Evolutionary conservation across 768 basidiomycete species (phyloP).

Genomic region (Rhizopogon sp.): DNA sequence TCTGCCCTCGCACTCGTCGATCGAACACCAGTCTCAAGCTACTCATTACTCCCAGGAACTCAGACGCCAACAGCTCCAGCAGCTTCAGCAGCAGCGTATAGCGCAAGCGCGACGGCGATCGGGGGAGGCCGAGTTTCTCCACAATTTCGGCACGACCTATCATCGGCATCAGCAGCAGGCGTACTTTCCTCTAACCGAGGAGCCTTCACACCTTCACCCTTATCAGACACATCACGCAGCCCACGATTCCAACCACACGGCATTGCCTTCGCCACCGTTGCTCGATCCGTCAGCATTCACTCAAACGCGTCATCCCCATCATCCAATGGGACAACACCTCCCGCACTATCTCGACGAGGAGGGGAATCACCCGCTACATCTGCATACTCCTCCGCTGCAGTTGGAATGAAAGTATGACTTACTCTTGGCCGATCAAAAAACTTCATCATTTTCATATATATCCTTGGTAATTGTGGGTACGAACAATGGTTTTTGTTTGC

Average conservation of each 20-base stretch:
- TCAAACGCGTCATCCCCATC: slow-evolving; percentile 28
- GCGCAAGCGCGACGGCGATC: slow-evolving; percentile 28
- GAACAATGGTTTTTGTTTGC: slow-evolving; percentile 18
- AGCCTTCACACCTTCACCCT: slow-evolving; percentile 25
- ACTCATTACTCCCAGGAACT: slow-evolving; percentile 45
- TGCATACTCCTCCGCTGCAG: slow-evolving; percentile 38
- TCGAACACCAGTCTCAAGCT: slow-evolving; percentile 27
- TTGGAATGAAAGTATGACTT: slow-evolving; percentile 43
- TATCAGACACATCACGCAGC: slow-evolving; percentile 31
- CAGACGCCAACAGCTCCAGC: slow-evolving; percentile 38
- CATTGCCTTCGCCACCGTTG: slow-evolving; percentile 27
- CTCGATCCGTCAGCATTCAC: slow-evolving; percentile 26
- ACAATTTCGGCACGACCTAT: slow-evolving; percentile 30
- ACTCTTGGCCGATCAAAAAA: not conserved
- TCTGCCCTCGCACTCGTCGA: slow-evolving; percentile 50
- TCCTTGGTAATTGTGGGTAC: slow-evolving; percentile 21
- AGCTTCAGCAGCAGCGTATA: slow-evolving; percentile 32
- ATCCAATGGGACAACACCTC: slow-evolving; percentile 28
- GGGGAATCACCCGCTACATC: slow-evolving; percentile 36
- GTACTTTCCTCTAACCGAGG: slow-evolving; percentile 23
- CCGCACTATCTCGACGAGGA: slow-evolving; percentile 31
- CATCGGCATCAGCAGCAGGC: slow-evolving; percentile 22
- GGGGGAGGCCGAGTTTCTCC: slow-evolving; percentile 33
- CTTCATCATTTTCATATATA: slow-evolving; percentile 15
- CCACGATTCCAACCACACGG: slow-evolving; percentile 24